A percentile compares a stretch with the other conserved stretches of the same genome.
phyloP scores from a whole-genome alignment of 139 green algal genomes.

The Axilococcus clingmanii region DNA sequence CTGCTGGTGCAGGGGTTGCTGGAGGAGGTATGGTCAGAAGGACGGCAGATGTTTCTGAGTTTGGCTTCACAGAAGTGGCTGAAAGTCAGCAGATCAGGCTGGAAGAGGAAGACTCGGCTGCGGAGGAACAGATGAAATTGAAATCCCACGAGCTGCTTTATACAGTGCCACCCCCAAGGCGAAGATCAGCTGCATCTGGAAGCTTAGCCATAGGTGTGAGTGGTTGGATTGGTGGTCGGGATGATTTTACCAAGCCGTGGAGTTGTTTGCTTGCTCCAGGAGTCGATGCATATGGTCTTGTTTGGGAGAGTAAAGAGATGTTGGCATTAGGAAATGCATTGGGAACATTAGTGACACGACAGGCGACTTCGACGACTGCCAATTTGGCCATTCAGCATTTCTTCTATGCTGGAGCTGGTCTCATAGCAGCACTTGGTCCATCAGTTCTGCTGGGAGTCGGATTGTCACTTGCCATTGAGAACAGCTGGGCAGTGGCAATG shows the following conservation, averaged over 20 bases:
- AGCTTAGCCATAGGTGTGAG: slow-evolving; percentile 43
- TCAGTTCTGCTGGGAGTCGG: slow-evolving; percentile 23
- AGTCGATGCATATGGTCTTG: slow-evolving; percentile 6
- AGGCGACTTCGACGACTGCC: slow-evolving; percentile 20
- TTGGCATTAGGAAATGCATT: slow-evolving; percentile 31
- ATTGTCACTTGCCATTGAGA: slow-evolving; percentile 34
- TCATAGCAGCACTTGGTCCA: slow-evolving; percentile 42
- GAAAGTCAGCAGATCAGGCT: not conserved
- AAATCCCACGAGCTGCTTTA: not conserved
- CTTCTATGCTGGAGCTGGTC: slow-evolving; percentile 30
- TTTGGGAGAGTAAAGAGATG: slow-evolving; percentile 60
- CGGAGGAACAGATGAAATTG: not conserved
- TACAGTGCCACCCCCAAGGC: not conserved
- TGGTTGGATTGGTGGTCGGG: slow-evolving; percentile 40
- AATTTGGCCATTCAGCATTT: slow-evolving; percentile 35
- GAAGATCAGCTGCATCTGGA: slow-evolving; percentile 3
- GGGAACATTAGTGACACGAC: slow-evolving; percentile 29
- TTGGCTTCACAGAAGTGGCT: slow-evolving; percentile 51
- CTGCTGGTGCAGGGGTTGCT: slow-evolving; percentile 18
- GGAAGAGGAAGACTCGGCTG: not conserved
- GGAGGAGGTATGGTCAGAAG: slow-evolving; percentile 30
- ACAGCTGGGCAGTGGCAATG: slow-evolving; percentile 39
- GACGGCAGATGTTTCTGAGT: slow-evolving; percentile 58
- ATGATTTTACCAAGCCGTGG: slow-evolving; percentile 61
- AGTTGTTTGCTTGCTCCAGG: slow-evolving; percentile 4